Percentiles rank a stretch among this genome's conserved stretches.
phyloP scores from a whole-genome alignment of 805 yeast species.

The Spathaspora arborariae region DNA sequence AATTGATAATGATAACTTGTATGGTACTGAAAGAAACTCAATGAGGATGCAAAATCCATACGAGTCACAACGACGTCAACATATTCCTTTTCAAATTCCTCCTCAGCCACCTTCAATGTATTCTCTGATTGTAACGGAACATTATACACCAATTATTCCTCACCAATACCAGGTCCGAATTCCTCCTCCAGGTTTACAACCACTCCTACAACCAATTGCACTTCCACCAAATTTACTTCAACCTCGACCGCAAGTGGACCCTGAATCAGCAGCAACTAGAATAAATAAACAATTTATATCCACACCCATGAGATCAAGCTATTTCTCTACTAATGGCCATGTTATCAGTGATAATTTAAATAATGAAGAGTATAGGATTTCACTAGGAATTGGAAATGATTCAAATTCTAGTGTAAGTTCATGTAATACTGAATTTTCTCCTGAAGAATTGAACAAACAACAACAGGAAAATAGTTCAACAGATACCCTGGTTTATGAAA shows the following conservation, averaged over 20 bases:
- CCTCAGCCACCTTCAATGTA: not conserved
- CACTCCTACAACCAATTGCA: not conserved
- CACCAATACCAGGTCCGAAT: not conserved
- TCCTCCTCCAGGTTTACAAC: not conserved
- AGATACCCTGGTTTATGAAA: not conserved
- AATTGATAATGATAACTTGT: not conserved
- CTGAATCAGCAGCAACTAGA: not conserved
- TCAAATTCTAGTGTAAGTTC: not conserved
- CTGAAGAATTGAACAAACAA: not conserved
- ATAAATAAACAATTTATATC: not conserved
- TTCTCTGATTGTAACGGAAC: not conserved
- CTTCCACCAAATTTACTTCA: constrained; percentile 1
- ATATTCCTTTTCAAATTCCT: not conserved
- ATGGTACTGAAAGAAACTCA: not conserved
- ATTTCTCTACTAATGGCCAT: not conserved
- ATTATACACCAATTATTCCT: not conserved
- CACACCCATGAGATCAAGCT: not conserved
- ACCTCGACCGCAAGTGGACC: not conserved
- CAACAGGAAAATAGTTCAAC: not conserved
- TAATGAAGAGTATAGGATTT: not conserved
- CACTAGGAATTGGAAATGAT: not conserved
- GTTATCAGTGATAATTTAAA: not conserved
- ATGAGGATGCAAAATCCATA: not conserved
- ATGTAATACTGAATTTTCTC: not conserved
- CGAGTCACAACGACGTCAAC: not conserved